Conservation (phyloP, 2,329 filamentous ascomycete species). For the Cladosporium sp. region DNA sequence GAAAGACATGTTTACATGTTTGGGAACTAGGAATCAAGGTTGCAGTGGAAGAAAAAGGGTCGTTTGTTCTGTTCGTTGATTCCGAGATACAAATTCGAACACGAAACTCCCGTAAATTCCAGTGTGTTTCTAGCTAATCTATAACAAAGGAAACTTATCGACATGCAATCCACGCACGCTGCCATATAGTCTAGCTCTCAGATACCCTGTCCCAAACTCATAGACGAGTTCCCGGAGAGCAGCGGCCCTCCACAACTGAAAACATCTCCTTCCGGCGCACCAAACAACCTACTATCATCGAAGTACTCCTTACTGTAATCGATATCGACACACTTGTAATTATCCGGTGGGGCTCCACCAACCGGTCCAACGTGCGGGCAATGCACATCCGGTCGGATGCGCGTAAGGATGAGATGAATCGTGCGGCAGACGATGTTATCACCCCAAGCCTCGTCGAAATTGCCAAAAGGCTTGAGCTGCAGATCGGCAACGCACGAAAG, state of each 20-base stretch:
- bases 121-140: neutral
- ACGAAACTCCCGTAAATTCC: neutral
- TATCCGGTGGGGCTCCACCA: constrained; percentile 25
- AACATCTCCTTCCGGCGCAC: constrained; percentile 3
- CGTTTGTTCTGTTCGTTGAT: neutral
- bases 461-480: constrained; percentile 42
- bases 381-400: constrained; percentile 33
- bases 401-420: constrained; percentile 45
- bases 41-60: neutral
- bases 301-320: constrained; percentile 34
- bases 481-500: constrained; percentile 40
- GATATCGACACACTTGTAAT: constrained; percentile 35
- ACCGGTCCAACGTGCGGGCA: constrained; percentile 38
- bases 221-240: neutral
- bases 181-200: neutral
- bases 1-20: neutral
- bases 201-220: neutral
- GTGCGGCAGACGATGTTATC: constrained; percentile 49
- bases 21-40: neutral
- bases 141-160: neutral
- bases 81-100: neutral
- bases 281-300: constrained; percentile 31
- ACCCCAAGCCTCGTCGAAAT: constrained; percentile 48
- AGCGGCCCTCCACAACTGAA: constrained; percentile 1
- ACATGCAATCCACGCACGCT: neutral